Evolutionary conservation across 2,329 filamentous ascomycete species (phyloP), one percentile per base, ranked within the genome.

Genomic region (Acrodontium crateriforme): DNA sequence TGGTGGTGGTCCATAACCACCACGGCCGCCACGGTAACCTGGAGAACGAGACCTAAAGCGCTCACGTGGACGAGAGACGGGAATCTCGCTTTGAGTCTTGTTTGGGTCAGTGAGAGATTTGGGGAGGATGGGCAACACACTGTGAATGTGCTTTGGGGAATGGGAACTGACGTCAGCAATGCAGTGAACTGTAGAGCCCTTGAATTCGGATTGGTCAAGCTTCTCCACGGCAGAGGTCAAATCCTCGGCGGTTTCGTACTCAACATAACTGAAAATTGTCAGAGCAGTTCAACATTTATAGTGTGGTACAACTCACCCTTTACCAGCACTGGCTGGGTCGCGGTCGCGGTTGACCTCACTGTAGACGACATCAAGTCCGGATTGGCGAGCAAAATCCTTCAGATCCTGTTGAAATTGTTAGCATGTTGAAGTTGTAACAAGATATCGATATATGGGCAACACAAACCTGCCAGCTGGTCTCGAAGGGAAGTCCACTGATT

Each of bases 381-480:
- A 91, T 59, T 91, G 82, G 54, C 89, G 84, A 38, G 89, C 89
- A 62, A 98, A 98, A 59, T 98, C 89, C 80, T 98, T 98, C 30
- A 98, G 75, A 61, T 98, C 89, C 89, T 98, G 84, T 63, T 20
- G 18, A 20, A 20, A 20, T 8, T 22, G 8, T 22, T n/a, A n/a
- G n/a, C 52, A 26, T 20, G 32, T 21, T 25, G 24, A 28, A 29
- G 15, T 21, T 16, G 24, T 50, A 49, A 47, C 57, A 50, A 9
- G 52, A 53, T 57, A 55, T 65, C 68, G 50, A 55, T 68, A 70
- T 62, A 62, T 65, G 71, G n/a, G n/a, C n/a, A n/a, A n/a, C n/a
- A 80, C 89, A 89, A 78, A 98, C 89, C 89, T 98, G 89, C 89
- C 89, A 98, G 74, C 85, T 94, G 69, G 89, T 98, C 69, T 95